A percentile compares a stretch with the other conserved stretches of the same genome.
Evolutionary conservation across 2,329 filamentous ascomycete species (phyloP).

Genomic region (Alternaria arborescens): DNA sequence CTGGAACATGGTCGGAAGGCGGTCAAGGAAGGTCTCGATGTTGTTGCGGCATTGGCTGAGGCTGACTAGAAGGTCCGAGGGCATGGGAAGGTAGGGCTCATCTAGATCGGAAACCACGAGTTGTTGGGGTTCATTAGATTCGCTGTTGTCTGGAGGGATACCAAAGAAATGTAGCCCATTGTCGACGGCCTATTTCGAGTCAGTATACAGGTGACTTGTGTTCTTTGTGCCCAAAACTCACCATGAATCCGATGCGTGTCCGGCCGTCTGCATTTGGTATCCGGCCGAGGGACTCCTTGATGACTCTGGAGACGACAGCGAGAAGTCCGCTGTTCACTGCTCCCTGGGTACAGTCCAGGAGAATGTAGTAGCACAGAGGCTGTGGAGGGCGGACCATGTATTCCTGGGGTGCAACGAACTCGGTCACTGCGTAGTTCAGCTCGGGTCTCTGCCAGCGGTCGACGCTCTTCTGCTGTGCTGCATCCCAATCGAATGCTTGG

Average conservation of each 20-base stretch:
- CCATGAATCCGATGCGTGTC: slow-evolving; percentile 92
- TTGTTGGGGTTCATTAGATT: slow-evolving; percentile 86
- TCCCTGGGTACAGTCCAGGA: slow-evolving; percentile 59
- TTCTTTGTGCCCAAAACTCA: neutral
- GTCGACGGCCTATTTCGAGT: slow-evolving; percentile 70
- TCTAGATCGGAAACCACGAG: slow-evolving; percentile 94
- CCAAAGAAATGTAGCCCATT: slow-evolving; percentile 96
- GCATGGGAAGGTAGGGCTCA: slow-evolving; percentile 94
- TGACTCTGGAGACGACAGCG: slow-evolving; percentile 90
- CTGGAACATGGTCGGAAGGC: slow-evolving; percentile 95
- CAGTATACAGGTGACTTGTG: neutral
- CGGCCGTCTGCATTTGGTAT: slow-evolving; percentile 98
- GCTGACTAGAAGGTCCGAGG: slow-evolving; percentile 88
- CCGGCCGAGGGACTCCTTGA: slow-evolving; percentile 91
- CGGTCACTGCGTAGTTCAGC: slow-evolving; percentile 94
- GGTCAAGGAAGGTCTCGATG: slow-evolving; percentile 88
- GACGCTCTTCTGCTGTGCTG: slow-evolving; percentile 85
- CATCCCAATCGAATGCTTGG: slow-evolving; percentile 99
- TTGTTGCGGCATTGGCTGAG: slow-evolving; percentile 88
- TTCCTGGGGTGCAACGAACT: slow-evolving; percentile 97
- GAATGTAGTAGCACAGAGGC: slow-evolving; percentile 60
- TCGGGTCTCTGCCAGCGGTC: slow-evolving; percentile 93
- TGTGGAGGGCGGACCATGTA: slow-evolving; percentile 99
- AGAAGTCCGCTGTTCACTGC: slow-evolving; percentile 82
- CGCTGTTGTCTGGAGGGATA: slow-evolving; percentile 86